These are phyloP conservation scores for Nelumbo lutea DNA, from an alignment of 164 flowering plant species.

Conservation along the genomic window DNA sequence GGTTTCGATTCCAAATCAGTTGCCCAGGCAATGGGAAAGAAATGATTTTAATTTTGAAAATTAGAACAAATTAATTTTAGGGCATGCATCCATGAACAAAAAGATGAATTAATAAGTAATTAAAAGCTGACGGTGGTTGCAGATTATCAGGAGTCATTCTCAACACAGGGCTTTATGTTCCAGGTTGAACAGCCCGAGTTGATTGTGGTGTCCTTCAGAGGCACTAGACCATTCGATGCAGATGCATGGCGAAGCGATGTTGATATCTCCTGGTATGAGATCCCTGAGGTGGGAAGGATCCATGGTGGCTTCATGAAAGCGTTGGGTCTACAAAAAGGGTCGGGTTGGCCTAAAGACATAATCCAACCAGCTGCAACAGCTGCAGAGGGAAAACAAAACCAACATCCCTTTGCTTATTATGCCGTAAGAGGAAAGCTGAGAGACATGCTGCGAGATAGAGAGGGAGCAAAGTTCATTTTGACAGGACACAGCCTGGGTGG, in stretches of 20 bases:
- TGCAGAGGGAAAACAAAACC: background rate
- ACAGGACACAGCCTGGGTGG: constrained; percentile 94
- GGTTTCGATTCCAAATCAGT: no score
- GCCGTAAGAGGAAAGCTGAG: constrained; percentile 43
- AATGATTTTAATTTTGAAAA: no score
- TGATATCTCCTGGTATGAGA: constrained; percentile 45
- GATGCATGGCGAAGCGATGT: constrained; percentile 39
- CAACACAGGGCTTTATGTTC: constrained; percentile 42
- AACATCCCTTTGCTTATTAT: constrained; percentile 46
- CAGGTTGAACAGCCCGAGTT: constrained; percentile 26
- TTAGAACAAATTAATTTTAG: no score
- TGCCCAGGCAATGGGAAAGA: no score
- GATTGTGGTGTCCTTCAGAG: constrained; percentile 47
- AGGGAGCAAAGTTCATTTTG: constrained; percentile 43
- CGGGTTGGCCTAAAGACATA: constrained; percentile 57
- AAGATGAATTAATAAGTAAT: no score
- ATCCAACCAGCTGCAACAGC: no score
- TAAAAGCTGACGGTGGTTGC: background rate
- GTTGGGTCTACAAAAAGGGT: constrained; percentile 43
- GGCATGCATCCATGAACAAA: no score
- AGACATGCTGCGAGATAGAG: constrained; percentile 26
- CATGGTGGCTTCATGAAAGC: constrained; percentile 41
- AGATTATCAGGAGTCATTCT: constrained; percentile 19
- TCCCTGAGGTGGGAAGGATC: constrained; percentile 31
- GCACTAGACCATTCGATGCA: constrained; percentile 45